A percentile compares a stretch with the other conserved stretches of the same genome.
Evolutionary conservation across 176 grass and related monocot genomes (phyloP).

Genomic region (Oryza brachyantha): DNA sequence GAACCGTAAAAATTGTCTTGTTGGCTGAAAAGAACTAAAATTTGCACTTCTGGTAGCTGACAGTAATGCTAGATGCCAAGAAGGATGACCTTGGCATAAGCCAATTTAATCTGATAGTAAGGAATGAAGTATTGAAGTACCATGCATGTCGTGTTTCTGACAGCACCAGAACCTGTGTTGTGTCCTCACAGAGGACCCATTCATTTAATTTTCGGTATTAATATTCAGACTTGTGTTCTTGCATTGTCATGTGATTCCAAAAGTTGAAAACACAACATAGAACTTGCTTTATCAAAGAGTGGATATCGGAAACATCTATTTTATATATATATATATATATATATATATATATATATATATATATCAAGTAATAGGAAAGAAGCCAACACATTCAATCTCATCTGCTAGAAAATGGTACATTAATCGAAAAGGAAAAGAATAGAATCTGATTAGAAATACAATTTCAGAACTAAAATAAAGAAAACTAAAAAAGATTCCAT

Average conservation of each 20-base stretch:
- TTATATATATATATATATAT: too few relatives aligned
- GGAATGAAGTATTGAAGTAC: conserved; percentile 28
- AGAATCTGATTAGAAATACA: too few relatives aligned
- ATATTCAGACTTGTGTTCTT: background rate
- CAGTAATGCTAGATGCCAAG: background rate
- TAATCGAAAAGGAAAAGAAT: too few relatives aligned
- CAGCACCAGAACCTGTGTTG: background rate
- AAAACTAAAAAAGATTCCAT: too few relatives aligned
- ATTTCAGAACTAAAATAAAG: too few relatives aligned
- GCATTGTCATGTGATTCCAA: background rate
- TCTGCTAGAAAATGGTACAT: too few relatives aligned
- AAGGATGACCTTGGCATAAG: background rate
- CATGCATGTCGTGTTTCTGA: background rate
- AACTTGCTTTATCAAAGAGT: background rate
- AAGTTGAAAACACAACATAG: background rate
- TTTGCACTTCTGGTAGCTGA: background rate
- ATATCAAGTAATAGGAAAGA: too few relatives aligned
- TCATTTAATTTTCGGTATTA: conserved; percentile 2
- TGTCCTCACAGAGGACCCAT: background rate
- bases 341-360: too few relatives aligned
- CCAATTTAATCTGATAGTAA: background rate
- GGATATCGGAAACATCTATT: background rate
- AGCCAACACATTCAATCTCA: too few relatives aligned
- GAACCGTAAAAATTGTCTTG: background rate
- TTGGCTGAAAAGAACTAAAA: background rate